phyloP scores from a whole-genome alignment of 1,139 yeast species.

The Debaryomycetaceae sp. region DNA sequence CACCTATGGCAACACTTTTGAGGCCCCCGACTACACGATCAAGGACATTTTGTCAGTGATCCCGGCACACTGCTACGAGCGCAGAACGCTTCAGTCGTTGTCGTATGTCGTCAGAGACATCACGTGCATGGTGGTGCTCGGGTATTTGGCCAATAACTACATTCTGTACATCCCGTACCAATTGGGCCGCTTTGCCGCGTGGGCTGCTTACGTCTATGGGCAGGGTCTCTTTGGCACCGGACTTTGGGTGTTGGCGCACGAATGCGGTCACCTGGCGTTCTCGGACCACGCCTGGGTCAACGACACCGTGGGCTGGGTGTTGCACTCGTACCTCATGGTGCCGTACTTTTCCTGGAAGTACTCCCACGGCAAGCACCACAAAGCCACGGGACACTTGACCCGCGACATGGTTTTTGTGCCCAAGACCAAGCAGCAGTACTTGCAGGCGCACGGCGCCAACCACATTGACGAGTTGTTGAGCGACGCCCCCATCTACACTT shows the following conservation, averaged over 20 bases:
- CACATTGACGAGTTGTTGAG: conserved; percentile 45
- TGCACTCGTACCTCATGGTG: conserved; percentile 54
- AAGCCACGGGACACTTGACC: conserved; percentile 57
- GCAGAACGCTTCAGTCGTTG: conserved; percentile 46
- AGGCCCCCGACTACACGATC: conserved; percentile 60
- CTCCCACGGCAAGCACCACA: conserved; percentile 59
- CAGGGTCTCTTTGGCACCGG: conserved; percentile 51
- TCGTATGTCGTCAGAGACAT: conserved; percentile 59
- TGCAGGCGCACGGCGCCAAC: conserved; percentile 21
- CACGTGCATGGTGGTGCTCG: conserved; percentile 35
- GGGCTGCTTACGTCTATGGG: conserved; percentile 47
- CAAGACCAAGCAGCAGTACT: conserved; percentile 44
- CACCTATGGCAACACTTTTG: conserved; percentile 52
- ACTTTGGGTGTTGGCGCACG: conserved; percentile 61
- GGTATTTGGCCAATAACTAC: conserved; percentile 41
- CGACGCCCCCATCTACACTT: conserved; percentile 52
- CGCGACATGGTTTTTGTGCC: conserved; percentile 64
- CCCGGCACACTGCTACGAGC: conserved; percentile 59
- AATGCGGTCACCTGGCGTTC: conserved; percentile 65
- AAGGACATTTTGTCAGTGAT: conserved; percentile 58
- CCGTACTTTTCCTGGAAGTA: conserved; percentile 64
- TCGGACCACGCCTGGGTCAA: conserved; percentile 52
- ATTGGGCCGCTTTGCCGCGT: conserved; percentile 46
- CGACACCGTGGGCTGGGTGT: conserved; percentile 56
- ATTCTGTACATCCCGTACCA: conserved; percentile 49